Base-by-base conservation (phyloP, 2,329 filamentous ascomycete genomes). In the Huntiella decipiens region DNA sequence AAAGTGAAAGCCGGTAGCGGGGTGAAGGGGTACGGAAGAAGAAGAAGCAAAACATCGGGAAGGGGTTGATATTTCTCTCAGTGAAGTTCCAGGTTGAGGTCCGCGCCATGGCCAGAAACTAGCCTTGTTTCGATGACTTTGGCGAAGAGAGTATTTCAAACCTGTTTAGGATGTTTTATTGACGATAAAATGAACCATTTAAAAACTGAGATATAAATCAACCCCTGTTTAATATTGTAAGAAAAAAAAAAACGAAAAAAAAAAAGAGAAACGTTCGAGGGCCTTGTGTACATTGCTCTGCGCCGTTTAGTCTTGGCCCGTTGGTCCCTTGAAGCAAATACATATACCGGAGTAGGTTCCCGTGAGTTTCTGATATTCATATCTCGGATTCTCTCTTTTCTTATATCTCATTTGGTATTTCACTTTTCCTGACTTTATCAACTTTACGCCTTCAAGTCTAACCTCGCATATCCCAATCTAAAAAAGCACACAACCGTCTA, bases 21-120 rank as follows among this genome's bases (percentile, higher is more conserved):
- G 5, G 3, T 16, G 2, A 16, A 16, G 16, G 22, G 22, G 22
- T 28, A 7, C 22, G 22, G 22, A 28, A 28, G 7, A n/a, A 7
- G 22, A 28, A 28, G 5, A 28, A 28, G 22, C 5, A 28, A 28
- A 28, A 28, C 22, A 17, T 17, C 16, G 22, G 22, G 22, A 28
- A 28, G 22, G 22, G 22, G 22, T 28, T 28, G 22, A 28, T 28
- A 28, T 28, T 28, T 38, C 44, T 5, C 32, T 34, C 28, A 43
- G 31, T 13, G 22, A 43, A 43, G 43, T 49, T 49, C 47, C 47
- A 49, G 47, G 47, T 49, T 49, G 43, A 49, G 47, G 47, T 49
- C 37, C 44, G 47, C 45, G 47, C 47, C 40, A 49, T 43, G 47
- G 43, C 47, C n/a, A 46, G 43, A 45, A 45, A 49, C 43, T 49